Evolutionary conservation across 2,329 filamentous ascomycete genomes (phyloP).

Genomic region (Nannizziopsis barbatae): DNA sequence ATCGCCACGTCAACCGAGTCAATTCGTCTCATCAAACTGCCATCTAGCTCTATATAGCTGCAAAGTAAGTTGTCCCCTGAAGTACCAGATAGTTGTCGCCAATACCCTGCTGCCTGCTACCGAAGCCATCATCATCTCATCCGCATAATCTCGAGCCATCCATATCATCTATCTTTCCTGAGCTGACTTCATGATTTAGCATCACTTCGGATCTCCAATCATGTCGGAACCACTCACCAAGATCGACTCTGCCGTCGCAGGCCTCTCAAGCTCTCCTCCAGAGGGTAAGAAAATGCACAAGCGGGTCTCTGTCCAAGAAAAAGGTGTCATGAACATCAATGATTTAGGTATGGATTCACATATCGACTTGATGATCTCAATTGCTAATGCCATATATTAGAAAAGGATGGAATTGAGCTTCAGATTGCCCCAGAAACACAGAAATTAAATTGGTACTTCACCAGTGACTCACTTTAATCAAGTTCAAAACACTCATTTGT

Average conservation of each 20-base stretch:
- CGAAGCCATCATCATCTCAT: conserved; percentile 6
- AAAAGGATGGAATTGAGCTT: conserved; percentile 60
- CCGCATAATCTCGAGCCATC: not conserved
- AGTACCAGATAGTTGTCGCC: not conserved
- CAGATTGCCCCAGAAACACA: conserved; percentile 72
- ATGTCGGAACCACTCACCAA: conserved; percentile 64
- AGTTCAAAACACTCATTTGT: not conserved
- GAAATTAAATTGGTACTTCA: conserved; percentile 69
- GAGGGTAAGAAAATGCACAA: conserved; percentile 43
- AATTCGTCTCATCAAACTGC: conserved; percentile 3
- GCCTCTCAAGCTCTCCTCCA: conserved; percentile 56
- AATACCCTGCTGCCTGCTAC: not conserved
- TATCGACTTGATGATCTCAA: conserved; percentile 4
- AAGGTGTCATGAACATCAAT: conserved; percentile 70
- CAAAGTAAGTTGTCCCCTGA: conserved; percentile 2
- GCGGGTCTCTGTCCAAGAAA: conserved; percentile 53
- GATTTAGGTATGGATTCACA: conserved; percentile 59
- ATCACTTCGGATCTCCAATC: conserved; percentile 16
- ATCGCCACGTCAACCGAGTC: not conserved
- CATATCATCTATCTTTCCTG: not conserved
- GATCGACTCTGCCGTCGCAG: conserved; percentile 83
- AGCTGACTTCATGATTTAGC: not conserved
- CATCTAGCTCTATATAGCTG: conserved; percentile 1
- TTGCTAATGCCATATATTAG: conserved; percentile 37
- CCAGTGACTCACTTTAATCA: not conserved